Evolutionary conservation across 2,329 filamentous ascomycete species (phyloP).

Genomic region (Colletotrichum sp.): DNA sequence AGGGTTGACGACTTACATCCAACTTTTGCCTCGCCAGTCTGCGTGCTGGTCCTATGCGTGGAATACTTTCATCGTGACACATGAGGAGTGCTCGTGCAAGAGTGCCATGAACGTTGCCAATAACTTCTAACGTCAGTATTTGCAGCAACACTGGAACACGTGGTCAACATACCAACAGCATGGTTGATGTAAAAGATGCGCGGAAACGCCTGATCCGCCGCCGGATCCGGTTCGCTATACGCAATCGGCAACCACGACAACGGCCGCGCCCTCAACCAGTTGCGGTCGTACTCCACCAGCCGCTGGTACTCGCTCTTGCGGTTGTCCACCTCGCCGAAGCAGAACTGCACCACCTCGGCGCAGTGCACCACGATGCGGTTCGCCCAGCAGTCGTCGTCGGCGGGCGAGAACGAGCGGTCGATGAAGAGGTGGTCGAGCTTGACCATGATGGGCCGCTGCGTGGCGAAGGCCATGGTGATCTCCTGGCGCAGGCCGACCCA

Average conservation of each 20-base stretch:
- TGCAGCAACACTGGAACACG: too few species aligned
- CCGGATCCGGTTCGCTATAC: slow-evolving; percentile 37
- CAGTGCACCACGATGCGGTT: slow-evolving; percentile 67
- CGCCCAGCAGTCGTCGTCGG: slow-evolving; percentile 60
- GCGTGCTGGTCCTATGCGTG: slow-evolving; percentile 48
- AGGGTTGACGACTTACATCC: slow-evolving; percentile 36
- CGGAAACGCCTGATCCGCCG: slow-evolving; percentile 53
- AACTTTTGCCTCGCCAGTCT: slow-evolving; percentile 35
- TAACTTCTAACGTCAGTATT: too few species aligned
- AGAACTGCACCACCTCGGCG: slow-evolving; percentile 68
- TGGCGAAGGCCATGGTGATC: slow-evolving; percentile 61
- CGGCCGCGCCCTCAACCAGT: slow-evolving; percentile 53
- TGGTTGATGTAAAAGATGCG: slow-evolving; percentile 62
- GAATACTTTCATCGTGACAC: slow-evolving; percentile 60
- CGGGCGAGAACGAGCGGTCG: slow-evolving; percentile 51
- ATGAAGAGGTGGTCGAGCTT: slow-evolving; percentile 55
- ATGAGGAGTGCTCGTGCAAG: slow-evolving; percentile 62
- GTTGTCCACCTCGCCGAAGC: slow-evolving; percentile 52
- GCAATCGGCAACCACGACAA: slow-evolving; percentile 60
- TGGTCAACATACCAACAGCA: slow-evolving; percentile 53
- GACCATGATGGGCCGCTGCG: slow-evolving; percentile 50
- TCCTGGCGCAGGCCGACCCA: slow-evolving; percentile 65
- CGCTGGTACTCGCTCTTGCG: slow-evolving; percentile 42
- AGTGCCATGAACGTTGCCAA: slow-evolving; percentile 65
- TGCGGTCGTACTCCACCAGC: slow-evolving; percentile 48